phyloP scores from a whole-genome alignment of 1,139 yeast species.

The Tardiomyces digboiensis region DNA sequence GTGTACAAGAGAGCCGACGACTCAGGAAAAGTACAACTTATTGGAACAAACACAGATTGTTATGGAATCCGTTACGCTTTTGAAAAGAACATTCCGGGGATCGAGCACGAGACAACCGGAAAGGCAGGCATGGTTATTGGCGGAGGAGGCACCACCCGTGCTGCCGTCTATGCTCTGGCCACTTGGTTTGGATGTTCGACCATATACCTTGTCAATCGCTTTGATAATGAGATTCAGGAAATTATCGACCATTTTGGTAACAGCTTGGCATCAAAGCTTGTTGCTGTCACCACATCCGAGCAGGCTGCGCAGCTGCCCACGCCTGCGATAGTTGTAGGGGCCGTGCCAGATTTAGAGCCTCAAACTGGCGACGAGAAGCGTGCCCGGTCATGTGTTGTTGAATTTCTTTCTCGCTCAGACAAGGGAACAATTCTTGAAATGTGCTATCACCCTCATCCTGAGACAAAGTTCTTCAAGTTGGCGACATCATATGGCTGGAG shows the following conservation, averaged over 20 bases:
- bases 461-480: constrained; percentile 23
- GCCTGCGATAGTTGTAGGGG: not conserved
- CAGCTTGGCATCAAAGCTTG: not conserved
- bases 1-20: constrained; percentile 44
- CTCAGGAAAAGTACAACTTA: constrained; percentile 35
- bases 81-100: constrained; percentile 3
- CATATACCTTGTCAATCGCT: constrained; percentile 73
- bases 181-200: constrained; percentile 53
- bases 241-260: not conserved
- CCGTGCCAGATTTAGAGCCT: not conserved
- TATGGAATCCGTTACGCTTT: constrained; percentile 73
- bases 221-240: not conserved
- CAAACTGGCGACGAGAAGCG: not conserved
- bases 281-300: not conserved
- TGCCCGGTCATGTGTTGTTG: not conserved
- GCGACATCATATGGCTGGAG: constrained; percentile 61
- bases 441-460: not conserved
- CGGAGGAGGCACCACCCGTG: constrained; percentile 97
- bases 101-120: not conserved
- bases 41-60: constrained; percentile 97
- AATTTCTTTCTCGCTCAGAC: not conserved
- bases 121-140: constrained; percentile 54
- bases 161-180: constrained; percentile 77
- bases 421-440: not conserved
- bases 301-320: not conserved